phyloP scores from a whole-genome alignment of 257 asterid genomes.

The Lithospermum erythrorhizon region DNA sequence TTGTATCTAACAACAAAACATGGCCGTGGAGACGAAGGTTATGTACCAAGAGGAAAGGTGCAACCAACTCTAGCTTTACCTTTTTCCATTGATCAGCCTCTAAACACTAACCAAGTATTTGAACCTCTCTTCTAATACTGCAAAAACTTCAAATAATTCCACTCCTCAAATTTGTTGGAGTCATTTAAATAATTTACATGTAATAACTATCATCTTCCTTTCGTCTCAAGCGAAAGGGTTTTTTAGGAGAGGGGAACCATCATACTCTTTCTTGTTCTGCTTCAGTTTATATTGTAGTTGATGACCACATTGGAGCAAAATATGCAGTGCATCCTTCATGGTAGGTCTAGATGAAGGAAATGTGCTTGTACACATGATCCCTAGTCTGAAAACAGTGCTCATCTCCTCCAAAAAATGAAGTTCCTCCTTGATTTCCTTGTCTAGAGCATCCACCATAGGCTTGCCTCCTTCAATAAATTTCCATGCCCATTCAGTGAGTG shows the following conservation, averaged over 20 bases:
- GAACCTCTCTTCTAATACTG: too few species aligned
- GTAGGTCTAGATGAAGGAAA: conserved; percentile 63
- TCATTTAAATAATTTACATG: conserved; percentile 19
- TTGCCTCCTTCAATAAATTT: conserved; percentile 36
- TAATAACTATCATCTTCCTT: conserved; percentile 22
- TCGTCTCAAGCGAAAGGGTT: conserved; percentile 19
- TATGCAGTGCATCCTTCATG: conserved; percentile 55
- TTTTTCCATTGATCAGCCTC: too few species aligned
- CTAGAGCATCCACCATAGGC: conserved; percentile 34
- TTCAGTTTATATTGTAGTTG: conserved; percentile 19
- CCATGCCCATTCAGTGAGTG: conserved; percentile 85
- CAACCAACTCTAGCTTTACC: too few species aligned
- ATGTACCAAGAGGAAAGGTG: too few species aligned
- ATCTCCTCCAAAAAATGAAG: conserved; percentile 43
- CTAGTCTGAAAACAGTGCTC: conserved; percentile 48
- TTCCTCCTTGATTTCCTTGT: conserved; percentile 59
- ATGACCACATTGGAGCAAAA: conserved; percentile 36
- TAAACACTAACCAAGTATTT: too few species aligned
- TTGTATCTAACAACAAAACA: too few species aligned
- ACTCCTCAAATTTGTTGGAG: too few species aligned
- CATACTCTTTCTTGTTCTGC: conserved; percentile 28
- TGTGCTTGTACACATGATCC: conserved; percentile 52
- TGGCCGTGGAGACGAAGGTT: too few species aligned
- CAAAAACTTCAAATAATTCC: too few species aligned
- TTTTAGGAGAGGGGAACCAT: conserved; percentile 55